phyloP scores from a whole-genome alignment of 108 stramenopile species.

The Nitzschia sp. region DNA sequence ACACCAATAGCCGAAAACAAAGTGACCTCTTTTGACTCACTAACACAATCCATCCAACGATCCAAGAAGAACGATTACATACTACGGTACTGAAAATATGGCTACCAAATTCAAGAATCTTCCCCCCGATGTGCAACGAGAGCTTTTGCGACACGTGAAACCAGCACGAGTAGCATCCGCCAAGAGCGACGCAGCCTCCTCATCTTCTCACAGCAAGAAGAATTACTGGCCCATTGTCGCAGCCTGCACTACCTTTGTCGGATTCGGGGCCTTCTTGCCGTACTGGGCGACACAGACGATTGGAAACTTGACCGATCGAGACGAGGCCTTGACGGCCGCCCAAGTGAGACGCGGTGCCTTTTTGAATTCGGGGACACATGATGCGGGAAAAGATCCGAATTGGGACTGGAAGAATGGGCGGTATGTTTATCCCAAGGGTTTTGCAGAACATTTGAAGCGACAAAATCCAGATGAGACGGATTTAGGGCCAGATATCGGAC shows the following conservation, averaged over 20 bases:
- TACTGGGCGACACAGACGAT: conserved; percentile 42
- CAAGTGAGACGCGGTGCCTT: conserved; percentile 81
- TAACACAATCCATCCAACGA: too few species aligned
- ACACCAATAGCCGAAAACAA: too few species aligned
- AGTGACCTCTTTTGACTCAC: too few species aligned
- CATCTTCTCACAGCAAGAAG: background rate
- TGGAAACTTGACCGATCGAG: conserved; percentile 50
- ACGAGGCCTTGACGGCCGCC: conserved; percentile 56
- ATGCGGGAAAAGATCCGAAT: conserved; percentile 82
- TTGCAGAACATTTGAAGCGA: conserved; percentile 54
- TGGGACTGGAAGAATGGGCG: conserved; percentile 78
- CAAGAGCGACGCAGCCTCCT: background rate
- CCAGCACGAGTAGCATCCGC: conserved; percentile 19
- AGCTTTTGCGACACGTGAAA: conserved; percentile 68
- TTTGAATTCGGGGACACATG: conserved; percentile 64
- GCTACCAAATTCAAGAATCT: conserved; percentile 52
- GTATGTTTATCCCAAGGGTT: conserved; percentile 59
- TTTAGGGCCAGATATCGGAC: conserved; percentile 41
- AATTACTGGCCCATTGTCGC: background rate
- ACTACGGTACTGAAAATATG: background rate
- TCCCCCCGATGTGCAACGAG: conserved; percentile 67
- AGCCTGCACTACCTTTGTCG: conserved; percentile 13
- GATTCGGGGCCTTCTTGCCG: conserved; percentile 46
- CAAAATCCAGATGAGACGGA: conserved; percentile 59
- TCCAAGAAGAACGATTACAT: too few species aligned